Percentiles rank a stretch among this genome's conserved stretches.
Conservation (phyloP, 2,329 filamentous ascomycete genomes). For the Penicillium sp. region DNA sequence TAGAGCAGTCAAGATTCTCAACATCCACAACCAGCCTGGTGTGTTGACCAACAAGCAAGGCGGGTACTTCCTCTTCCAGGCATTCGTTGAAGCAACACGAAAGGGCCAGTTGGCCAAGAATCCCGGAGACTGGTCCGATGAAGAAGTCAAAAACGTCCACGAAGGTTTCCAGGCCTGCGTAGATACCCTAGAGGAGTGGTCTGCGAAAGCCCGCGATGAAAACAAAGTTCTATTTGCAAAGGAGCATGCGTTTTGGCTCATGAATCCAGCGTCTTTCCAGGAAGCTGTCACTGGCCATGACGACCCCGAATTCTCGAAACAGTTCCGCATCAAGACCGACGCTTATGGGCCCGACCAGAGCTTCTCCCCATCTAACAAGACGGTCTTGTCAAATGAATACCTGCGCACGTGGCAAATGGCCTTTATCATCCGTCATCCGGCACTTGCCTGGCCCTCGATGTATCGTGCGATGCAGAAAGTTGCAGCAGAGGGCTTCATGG, state of each 20-base stretch:
- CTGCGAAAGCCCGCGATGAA: slow-evolving; percentile 20
- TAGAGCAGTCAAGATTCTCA: slow-evolving; percentile 11
- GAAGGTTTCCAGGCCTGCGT: slow-evolving; percentile 27
- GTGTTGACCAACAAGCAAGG: slow-evolving; percentile 9
- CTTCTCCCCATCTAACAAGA: slow-evolving; percentile 31
- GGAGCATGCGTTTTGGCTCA: slow-evolving; percentile 35
- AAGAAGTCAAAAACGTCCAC: slow-evolving; percentile 24
- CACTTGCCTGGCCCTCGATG: slow-evolving; percentile 39
- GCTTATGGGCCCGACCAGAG: slow-evolving; percentile 16
- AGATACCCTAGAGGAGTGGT: slow-evolving; percentile 25
- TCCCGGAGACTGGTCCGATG: slow-evolving; percentile 27
- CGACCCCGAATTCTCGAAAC: slow-evolving; percentile 4
- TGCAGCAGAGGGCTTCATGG: slow-evolving; percentile 9
- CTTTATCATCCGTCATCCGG: slow-evolving; percentile 43
- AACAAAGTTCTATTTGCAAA: slow-evolving; percentile 36
- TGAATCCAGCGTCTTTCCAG: slow-evolving; percentile 20
- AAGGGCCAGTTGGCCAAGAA: slow-evolving; percentile 17
- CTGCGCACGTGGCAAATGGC: slow-evolving; percentile 33
- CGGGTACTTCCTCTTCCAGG: slow-evolving; percentile 22
- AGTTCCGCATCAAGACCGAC: slow-evolving; percentile 16
- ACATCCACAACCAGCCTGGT: slow-evolving; percentile 17
- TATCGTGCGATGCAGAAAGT: slow-evolving; percentile 32
- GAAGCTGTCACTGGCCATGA: slow-evolving; percentile 9
- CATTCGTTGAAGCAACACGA: slow-evolving; percentile 1
- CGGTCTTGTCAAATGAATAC: slow-evolving; percentile 36